Evolutionary conservation across 495 filamentous ascomycete genomes (phyloP), one percentile per base, ranked within the genome.

Genomic region (Ascodesmis nigricans): DNA sequence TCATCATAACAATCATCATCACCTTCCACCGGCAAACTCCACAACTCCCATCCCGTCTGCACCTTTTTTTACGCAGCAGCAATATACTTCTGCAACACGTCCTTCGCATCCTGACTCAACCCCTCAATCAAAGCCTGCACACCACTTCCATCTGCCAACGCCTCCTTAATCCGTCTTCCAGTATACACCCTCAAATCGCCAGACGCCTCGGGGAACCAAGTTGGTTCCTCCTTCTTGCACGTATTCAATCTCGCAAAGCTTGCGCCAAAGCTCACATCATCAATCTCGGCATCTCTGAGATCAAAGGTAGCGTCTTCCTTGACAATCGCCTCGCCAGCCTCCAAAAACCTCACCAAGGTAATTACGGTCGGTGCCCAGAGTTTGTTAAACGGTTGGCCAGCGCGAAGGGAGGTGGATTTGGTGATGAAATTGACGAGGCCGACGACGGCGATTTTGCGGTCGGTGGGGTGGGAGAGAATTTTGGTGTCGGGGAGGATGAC

Each of bases 171-270:
- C 18, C 16, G 25, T 3, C 33, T 29, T 15, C 47, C 47, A 27
- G 43, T 43, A 35, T 38, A 50, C 26, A 25, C 45, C 25, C 48
- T 49, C 19, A 42, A 24, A 31, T 50, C 46, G 2, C 36, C 22
- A 15, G 40, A 28, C n/a, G 41, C 43, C 11, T 48, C 41, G 3
- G 47, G 45, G 24, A 50, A 50, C 4, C 45, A n/a, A 18, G 51
- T 48, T 11, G 17, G 11, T 7, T 16, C 46, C 21, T 55, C 50
- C 32, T 69, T 66, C 52, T 74, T 77, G 55, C 83, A 80, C 1
- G 87, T 93, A 52, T 78, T 83, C 36, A 99, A 63, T 25, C 75
- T 67, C 1, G 87, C 93, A 56, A 90, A 99, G 1, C 80, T 81
- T 27, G 91, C 70, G 7, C 84, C 90, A 46, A 95, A 99, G 32